These are phyloP conservation scores for Populus hybrid DNA, from an alignment of 441 rosid species.

Conservation along the genomic window DNA sequence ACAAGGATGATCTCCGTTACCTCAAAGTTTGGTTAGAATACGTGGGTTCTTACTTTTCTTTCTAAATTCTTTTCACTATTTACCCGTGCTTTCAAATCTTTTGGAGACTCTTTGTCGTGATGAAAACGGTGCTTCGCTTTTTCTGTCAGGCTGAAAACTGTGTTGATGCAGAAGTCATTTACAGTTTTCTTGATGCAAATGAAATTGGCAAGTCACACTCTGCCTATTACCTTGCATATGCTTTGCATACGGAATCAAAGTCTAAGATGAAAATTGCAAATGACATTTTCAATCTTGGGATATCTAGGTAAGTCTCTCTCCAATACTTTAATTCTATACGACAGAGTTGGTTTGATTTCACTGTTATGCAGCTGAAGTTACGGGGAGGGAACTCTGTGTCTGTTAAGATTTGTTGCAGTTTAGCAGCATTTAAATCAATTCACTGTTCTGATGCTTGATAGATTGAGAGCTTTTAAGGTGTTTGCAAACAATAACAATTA, in stretches of 20 bases:
- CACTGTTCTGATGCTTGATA: background rate
- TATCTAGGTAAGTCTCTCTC: slow-evolving; percentile 48
- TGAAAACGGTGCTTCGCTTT: background rate
- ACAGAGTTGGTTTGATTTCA: background rate
- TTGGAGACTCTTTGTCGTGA: background rate
- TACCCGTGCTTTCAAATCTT: background rate
- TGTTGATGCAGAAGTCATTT: slow-evolving; percentile 69
- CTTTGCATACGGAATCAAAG: slow-evolving; percentile 69
- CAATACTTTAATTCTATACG: background rate
- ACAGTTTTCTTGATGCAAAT: slow-evolving; percentile 72
- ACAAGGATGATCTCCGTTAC: slow-evolving; percentile 86
- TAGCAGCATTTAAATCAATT: background rate
- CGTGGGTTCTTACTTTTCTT: slow-evolving; percentile 39
- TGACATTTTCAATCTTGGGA: slow-evolving; percentile 67
- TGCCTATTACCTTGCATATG: slow-evolving; percentile 56
- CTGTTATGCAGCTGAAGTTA: background rate
- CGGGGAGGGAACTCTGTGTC: background rate
- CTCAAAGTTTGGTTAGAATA: slow-evolving; percentile 97
- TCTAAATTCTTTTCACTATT: background rate
- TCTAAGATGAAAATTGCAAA: slow-evolving; percentile 68
- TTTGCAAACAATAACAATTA: background rate
- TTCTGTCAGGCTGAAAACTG: slow-evolving; percentile 74
- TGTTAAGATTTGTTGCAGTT: background rate
- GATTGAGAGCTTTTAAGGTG: background rate
- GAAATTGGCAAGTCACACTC: slow-evolving; percentile 77